Evolutionary conservation across 805 yeast species (phyloP).

Genomic region (Maudiozyma barnettii): DNA sequence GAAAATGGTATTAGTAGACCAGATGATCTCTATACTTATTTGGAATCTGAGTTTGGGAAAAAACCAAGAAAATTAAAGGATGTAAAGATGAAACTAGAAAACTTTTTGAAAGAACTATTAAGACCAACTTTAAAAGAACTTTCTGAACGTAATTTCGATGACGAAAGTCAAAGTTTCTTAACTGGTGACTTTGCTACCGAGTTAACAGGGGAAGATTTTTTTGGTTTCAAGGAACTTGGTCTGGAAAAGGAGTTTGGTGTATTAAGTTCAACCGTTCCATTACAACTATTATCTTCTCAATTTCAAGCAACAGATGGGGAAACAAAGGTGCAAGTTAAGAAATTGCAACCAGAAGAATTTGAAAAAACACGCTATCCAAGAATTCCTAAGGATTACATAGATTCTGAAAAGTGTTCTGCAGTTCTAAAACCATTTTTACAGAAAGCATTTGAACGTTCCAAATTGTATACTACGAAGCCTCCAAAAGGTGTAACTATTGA

Average conservation of each 20-base stretch:
- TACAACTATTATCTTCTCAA: constrained; percentile 55
- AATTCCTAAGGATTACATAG: constrained; percentile 43
- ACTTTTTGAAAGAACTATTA: constrained; percentile 66
- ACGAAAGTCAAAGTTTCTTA: constrained; percentile 86
- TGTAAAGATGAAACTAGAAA: constrained; percentile 53
- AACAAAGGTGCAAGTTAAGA: constrained; percentile 42
- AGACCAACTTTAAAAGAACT: constrained; percentile 70
- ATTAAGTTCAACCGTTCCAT: constrained; percentile 75
- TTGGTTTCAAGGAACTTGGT: constrained; percentile 92
- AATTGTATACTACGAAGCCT: constrained; percentile 35
- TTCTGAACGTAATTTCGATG: constrained; percentile 71
- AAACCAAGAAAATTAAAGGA: constrained; percentile 64
- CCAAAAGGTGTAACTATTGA: constrained; percentile 28
- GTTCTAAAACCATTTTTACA: constrained; percentile 45
- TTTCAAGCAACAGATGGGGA: constrained; percentile 61
- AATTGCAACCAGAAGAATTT: constrained; percentile 55
- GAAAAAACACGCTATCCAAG: constrained; percentile 45
- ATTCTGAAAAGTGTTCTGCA: constrained; percentile 42
- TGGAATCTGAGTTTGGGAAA: constrained; percentile 60
- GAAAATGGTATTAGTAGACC: constrained; percentile 83
- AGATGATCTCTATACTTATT: constrained; percentile 62
- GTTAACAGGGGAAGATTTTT: constrained; percentile 86
- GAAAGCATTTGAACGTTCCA: constrained; percentile 35
- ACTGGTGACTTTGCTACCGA: constrained; percentile 93
- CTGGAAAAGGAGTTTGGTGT: constrained; percentile 85